phyloP scores from a whole-genome alignment of 768 basidiomycete species.

The Inosperma sp. region DNA sequence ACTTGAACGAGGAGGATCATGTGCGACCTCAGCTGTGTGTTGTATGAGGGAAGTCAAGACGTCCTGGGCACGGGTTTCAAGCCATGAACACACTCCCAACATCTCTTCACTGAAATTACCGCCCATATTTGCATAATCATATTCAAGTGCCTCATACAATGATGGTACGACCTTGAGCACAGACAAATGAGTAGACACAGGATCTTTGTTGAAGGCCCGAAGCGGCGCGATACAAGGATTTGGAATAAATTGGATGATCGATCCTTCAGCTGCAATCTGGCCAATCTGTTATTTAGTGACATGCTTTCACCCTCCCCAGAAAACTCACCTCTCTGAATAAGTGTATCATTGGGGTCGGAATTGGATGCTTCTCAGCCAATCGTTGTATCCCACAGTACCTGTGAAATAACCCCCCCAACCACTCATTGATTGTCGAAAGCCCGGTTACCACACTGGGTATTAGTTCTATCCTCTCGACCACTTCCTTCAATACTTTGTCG shows the following conservation, averaged over 20 bases:
- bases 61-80: too few relatives aligned
- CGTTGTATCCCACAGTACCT: slow-evolving; percentile 1
- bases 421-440: background rate
- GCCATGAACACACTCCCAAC: too few relatives aligned
- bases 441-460: background rate
- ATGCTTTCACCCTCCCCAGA: background rate
- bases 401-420: background rate
- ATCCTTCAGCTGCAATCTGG: slow-evolving; percentile 22
- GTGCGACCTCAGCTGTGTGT: too few relatives aligned
- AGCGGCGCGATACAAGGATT: slow-evolving; percentile 11
- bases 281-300: background rate
- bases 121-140: too few relatives aligned
- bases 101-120: too few relatives aligned
- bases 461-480: background rate
- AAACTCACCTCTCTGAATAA: slow-evolving; percentile 1
- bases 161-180: background rate
- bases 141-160: too few relatives aligned
- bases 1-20: too few relatives aligned
- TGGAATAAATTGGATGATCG: slow-evolving; percentile 20
- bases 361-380: background rate
- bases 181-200: background rate
- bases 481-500: background rate
- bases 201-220: slow-evolving; percentile 8
- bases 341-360: background rate
- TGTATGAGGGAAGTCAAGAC: too few relatives aligned